Evolutionary conservation across 2,329 filamentous ascomycete genomes (phyloP), one percentile per base, ranked within the genome.

Genomic region (Magnaporthiopsis poae): DNA sequence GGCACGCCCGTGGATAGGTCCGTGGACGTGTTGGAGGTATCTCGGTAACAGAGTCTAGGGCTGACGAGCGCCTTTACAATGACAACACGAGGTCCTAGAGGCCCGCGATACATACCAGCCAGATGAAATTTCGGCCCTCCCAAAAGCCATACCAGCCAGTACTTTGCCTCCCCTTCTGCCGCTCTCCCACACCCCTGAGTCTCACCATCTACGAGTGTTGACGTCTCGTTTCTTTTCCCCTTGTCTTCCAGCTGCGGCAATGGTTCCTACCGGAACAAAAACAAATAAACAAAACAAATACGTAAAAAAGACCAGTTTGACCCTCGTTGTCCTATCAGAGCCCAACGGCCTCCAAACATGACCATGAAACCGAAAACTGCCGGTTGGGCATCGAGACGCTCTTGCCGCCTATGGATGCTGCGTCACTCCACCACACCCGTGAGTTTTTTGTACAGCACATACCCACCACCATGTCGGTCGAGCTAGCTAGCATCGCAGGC

Each of bases 311-410:
- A 72, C 33, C 71, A 35, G 9, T 27, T 39, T 71, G 69, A 69
- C 46, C 56, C 65, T 65, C 66, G 66, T 62, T 68, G 67, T 73
- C 73, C 73, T 73, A 73, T 75, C 71, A 71, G 70, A 70, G 75
- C 75, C 75, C 73, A 75, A 77, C 74, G 73, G 73, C 72, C 72
- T 76, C 69, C 68, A 62, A 66, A 65, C 65, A 69, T 68, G 72
- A 72, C 66, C 69, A 73, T 56, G 59, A 39, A 18, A 39, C 63
- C 29, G 27, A 39, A 68, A 62, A 60, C 68, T 73, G 76, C 73
- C 75, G 74, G 80, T 83, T 83, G 81, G 81, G 81, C 78, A 81
- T 72, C 75, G 77, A 80, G 75, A 75, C 78, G 77, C 77, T 75
- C 68, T 77, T 78, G 72, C 78, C 77, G 77, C 79, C 61, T 15